phyloP scores from a whole-genome alignment of 2,329 filamentous ascomycete species.

The Botrytis aclada region DNA sequence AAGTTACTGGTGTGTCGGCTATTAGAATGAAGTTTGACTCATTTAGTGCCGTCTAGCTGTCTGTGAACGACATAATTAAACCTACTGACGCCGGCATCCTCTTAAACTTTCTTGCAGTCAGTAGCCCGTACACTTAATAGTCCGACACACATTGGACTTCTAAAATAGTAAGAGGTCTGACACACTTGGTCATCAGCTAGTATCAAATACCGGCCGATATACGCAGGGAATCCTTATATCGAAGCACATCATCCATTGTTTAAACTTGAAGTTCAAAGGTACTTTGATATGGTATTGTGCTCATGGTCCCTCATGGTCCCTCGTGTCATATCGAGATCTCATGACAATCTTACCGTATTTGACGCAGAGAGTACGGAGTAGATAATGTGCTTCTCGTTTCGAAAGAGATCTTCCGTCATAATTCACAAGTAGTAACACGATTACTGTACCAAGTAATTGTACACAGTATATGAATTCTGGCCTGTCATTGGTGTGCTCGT shows the following conservation, averaged over 20 bases:
- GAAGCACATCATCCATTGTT: background rate
- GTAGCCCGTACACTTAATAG: background rate
- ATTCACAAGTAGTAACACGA: background rate
- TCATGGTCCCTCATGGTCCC: background rate
- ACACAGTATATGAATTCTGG: background rate
- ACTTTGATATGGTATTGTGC: background rate
- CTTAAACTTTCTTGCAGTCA: background rate
- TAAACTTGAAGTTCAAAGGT: background rate
- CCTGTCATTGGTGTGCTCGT: background rate
- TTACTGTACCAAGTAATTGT: background rate
- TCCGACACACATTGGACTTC: background rate
- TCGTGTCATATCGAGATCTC: background rate
- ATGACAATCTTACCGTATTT: background rate
- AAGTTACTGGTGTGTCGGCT: conserved; percentile 4
- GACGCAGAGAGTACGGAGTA: background rate
- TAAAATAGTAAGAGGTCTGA: background rate
- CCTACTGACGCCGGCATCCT: background rate
- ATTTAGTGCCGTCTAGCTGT: background rate
- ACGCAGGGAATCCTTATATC: background rate
- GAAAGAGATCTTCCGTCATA: background rate
- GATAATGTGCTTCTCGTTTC: background rate
- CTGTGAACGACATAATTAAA: background rate
- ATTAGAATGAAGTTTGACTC: conserved; percentile 16
- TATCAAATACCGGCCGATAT: background rate
- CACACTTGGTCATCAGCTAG: background rate